These are phyloP conservation scores for Ophiostoma sp. DNA, from an alignment of 2,329 filamentous ascomycete genomes.

Conservation along the genomic window DNA sequence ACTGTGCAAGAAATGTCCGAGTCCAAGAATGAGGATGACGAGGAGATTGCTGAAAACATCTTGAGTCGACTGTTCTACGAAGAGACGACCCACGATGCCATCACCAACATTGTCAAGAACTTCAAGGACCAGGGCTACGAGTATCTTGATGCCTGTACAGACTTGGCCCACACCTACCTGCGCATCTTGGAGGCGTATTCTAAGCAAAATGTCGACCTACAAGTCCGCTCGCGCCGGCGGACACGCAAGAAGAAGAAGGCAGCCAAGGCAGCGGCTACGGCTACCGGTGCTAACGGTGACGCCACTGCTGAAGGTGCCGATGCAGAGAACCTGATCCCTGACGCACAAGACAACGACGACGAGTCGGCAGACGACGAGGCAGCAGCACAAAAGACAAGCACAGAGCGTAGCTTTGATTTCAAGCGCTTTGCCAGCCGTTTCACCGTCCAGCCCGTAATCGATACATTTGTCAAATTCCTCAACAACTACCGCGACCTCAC, in stretches of 20 bases:
- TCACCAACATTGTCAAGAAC: slow-evolving; percentile 75
- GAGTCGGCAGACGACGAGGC: slow-evolving; percentile 71
- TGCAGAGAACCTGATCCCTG: slow-evolving; percentile 56
- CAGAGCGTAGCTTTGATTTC: slow-evolving; percentile 94
- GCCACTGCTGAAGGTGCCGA: slow-evolving; percentile 48
- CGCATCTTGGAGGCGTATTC: slow-evolving; percentile 90
- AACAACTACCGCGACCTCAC: slow-evolving; percentile 79
- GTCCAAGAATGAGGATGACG: slow-evolving; percentile 83
- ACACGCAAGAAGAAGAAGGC: slow-evolving; percentile 72
- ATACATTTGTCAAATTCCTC: slow-evolving; percentile 82
- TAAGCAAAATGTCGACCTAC: slow-evolving; percentile 91
- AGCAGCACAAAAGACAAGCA: slow-evolving; percentile 68
- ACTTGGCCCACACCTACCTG: slow-evolving; percentile 87
- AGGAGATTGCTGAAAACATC: slow-evolving; percentile 97
- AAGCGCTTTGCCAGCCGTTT: slow-evolving; percentile 78
- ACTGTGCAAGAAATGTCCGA: slow-evolving; percentile 91
- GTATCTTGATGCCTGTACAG: slow-evolving; percentile 88
- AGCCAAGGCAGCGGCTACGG: slow-evolving; percentile 42
- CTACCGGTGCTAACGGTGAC: slow-evolving; percentile 33
- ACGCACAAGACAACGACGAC: slow-evolving; percentile 60
- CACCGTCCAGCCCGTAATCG: slow-evolving; percentile 77
- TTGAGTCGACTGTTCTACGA: slow-evolving; percentile 98
- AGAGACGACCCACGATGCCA: slow-evolving; percentile 85
- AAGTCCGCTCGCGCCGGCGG: slow-evolving; percentile 79
- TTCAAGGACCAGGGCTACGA: slow-evolving; percentile 94